Evolutionary conservation across 2,329 filamentous ascomycete genomes (phyloP).

Genomic region (Apiospora arundinis): DNA sequence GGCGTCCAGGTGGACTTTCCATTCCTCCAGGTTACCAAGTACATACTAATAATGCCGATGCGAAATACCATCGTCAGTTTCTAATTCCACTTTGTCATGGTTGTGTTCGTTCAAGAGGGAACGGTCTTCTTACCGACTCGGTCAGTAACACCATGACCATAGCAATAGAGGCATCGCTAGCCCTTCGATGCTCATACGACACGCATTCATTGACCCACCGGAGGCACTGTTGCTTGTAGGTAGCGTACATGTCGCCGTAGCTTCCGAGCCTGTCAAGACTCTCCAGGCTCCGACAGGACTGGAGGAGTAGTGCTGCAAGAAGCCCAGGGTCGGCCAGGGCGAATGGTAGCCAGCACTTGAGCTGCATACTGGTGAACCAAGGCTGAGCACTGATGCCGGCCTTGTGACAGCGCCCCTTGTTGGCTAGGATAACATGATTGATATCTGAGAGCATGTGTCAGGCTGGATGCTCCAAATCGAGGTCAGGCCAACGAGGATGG

Average conservation of each 20-base stretch:
- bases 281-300: not conserved
- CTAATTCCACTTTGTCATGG: not conserved
- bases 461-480: not conserved
- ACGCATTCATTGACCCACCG: not conserved
- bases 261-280: not conserved
- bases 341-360: not conserved
- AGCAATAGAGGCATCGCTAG: not conserved
- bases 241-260: not conserved
- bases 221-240: not conserved
- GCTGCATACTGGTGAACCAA: not conserved
- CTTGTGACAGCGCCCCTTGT: not conserved
- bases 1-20: not conserved
- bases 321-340: not conserved
- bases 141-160: not conserved
- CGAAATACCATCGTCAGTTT: not conserved
- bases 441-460: not conserved
- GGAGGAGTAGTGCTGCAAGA: not conserved
- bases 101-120: not conserved
- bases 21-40: not conserved
- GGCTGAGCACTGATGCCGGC: not conserved
- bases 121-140: not conserved
- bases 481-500: not conserved
- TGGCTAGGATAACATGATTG: not conserved
- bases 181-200: not conserved
- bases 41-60: not conserved